A percentile compares a stretch with the other conserved stretches of the same genome.
phyloP scores from a whole-genome alignment of 2,329 filamentous ascomycete species.

The Paraphoma chrysanthemicola region DNA sequence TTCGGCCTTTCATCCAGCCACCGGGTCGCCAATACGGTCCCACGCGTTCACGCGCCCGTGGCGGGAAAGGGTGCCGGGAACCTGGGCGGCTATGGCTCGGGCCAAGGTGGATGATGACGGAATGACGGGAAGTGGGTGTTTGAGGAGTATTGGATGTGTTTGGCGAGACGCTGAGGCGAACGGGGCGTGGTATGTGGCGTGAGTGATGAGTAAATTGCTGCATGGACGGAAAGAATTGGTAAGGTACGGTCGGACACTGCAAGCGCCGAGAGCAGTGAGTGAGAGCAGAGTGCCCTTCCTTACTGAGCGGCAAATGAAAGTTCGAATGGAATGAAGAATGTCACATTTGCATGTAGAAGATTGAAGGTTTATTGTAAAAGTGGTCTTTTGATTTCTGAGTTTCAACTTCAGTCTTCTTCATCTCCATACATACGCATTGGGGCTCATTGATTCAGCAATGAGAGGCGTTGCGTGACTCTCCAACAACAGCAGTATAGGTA shows the following conservation, averaged over 20 bases:
- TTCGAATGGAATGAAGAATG: too few species aligned
- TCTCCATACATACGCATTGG: background rate
- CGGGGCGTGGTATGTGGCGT: background rate
- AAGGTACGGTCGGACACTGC: too few species aligned
- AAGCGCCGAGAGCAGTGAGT: too few species aligned
- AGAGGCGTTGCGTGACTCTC: background rate
- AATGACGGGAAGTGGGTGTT: background rate
- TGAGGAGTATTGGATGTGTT: background rate
- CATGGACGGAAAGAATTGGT: background rate
- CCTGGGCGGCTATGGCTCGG: background rate
- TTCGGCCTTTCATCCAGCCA: background rate
- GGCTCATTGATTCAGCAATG: background rate
- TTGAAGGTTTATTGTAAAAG: background rate
- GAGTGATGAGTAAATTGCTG: background rate
- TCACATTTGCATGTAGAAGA: background rate
- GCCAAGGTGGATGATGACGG: background rate
- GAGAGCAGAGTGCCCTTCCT: too few species aligned
- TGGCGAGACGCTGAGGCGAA: background rate
- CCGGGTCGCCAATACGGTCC: background rate
- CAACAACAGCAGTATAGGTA: constrained; percentile 2
- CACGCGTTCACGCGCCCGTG: background rate
- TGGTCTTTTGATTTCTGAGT: background rate
- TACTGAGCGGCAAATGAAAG: too few species aligned
- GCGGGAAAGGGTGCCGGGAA: background rate
- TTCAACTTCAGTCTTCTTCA: background rate